These are phyloP conservation scores for Boletus bicolor DNA, from an alignment of 768 basidiomycete genomes.

Conservation along the genomic window DNA sequence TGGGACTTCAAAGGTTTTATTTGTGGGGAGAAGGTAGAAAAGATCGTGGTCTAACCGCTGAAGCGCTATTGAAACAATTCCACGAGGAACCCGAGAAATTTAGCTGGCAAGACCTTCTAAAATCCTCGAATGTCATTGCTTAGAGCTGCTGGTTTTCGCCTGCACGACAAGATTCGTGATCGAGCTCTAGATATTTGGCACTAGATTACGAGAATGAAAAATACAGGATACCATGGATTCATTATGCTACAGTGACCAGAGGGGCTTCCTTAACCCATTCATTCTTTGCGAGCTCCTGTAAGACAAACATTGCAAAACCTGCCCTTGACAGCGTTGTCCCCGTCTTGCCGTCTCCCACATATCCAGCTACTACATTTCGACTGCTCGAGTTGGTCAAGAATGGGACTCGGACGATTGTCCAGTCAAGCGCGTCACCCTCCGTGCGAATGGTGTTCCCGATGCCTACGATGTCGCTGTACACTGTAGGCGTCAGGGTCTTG, in stretches of 20 bases:
- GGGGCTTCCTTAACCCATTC: slow-evolving; percentile 54
- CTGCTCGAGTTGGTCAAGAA: slow-evolving; percentile 49
- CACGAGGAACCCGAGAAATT: slow-evolving; percentile 78
- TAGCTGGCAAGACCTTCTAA: slow-evolving; percentile 76
- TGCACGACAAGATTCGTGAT: not conserved
- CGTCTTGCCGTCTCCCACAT: slow-evolving; percentile 61
- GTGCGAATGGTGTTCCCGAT: slow-evolving; percentile 55
- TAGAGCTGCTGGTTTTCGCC: slow-evolving; percentile 1
- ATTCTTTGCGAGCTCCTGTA: slow-evolving; percentile 53
- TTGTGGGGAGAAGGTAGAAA: slow-evolving; percentile 46
- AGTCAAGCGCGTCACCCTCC: slow-evolving; percentile 51
- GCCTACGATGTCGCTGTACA: slow-evolving; percentile 68
- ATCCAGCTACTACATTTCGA: slow-evolving; percentile 54
- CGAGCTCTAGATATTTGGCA: not conserved
- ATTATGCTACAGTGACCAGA: slow-evolving; percentile 22
- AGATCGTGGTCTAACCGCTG: slow-evolving; percentile 17
- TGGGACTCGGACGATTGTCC: slow-evolving; percentile 72
- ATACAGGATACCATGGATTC: not conserved
- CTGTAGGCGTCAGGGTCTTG: slow-evolving; percentile 44
- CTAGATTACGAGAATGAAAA: not conserved
- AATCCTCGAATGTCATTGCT: slow-evolving; percentile 34
- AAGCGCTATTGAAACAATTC: slow-evolving; percentile 61
- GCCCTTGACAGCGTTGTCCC: slow-evolving; percentile 49
- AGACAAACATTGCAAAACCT: slow-evolving; percentile 59
- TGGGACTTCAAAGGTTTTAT: slow-evolving; percentile 86